phyloP scores from a whole-genome alignment of 2,329 filamentous ascomycete genomes.

The Fusarium algeriense region DNA sequence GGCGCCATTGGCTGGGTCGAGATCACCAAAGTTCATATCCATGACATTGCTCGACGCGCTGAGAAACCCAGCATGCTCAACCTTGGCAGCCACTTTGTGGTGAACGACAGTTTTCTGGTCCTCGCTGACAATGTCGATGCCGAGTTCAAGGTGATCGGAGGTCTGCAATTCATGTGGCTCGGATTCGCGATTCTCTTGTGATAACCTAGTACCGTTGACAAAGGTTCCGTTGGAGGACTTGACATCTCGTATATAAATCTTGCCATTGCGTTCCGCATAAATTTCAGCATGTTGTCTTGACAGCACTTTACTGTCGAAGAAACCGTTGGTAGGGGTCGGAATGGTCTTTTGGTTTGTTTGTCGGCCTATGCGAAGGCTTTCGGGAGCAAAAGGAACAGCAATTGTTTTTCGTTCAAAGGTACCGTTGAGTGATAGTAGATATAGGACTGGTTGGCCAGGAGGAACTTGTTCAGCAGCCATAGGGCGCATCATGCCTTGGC shows the following conservation, averaged over 20 bases:
- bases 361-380: slow-evolving; percentile 92
- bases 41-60: slow-evolving; percentile 80
- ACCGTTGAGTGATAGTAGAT: slow-evolving; percentile 90
- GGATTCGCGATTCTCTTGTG: slow-evolving; percentile 94
- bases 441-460: slow-evolving; percentile 80
- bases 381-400: slow-evolving; percentile 90
- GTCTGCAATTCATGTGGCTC: slow-evolving; percentile 94
- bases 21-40: slow-evolving; percentile 91
- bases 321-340: slow-evolving; percentile 91
- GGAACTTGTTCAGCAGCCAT: slow-evolving; percentile 69
- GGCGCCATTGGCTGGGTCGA: slow-evolving; percentile 82
- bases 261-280: slow-evolving; percentile 86
- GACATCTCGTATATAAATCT: slow-evolving; percentile 95
- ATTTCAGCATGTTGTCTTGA: slow-evolving; percentile 97
- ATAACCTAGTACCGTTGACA: slow-evolving; percentile 91
- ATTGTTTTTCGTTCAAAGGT: slow-evolving; percentile 99
- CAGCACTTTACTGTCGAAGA: slow-evolving; percentile 97
- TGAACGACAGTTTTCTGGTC: slow-evolving; percentile 99
- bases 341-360: slow-evolving; percentile 98
- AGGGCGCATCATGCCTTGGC: slow-evolving; percentile 71
- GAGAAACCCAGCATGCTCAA: slow-evolving; percentile 92
- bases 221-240: slow-evolving; percentile 99
- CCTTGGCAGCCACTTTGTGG: slow-evolving; percentile 96
- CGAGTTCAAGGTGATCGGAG: slow-evolving; percentile 91
- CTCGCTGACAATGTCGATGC: slow-evolving; percentile 98